Conservation (phyloP, 345 rosid genomes). For the Euphorbia tirucalli region DNA sequence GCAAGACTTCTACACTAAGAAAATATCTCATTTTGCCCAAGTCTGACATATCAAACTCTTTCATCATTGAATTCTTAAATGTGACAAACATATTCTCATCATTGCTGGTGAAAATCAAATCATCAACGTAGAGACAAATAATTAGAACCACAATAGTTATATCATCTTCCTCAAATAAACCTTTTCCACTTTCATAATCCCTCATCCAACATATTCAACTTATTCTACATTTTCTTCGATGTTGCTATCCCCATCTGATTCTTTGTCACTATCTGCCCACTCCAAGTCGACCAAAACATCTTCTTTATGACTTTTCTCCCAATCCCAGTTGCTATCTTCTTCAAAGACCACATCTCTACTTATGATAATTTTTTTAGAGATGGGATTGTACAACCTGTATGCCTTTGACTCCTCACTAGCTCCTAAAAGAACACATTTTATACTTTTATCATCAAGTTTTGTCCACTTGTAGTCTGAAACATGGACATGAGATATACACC, state of each 20-base stretch:
- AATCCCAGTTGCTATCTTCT: neutral
- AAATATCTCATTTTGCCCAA: no score
- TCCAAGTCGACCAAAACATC: neutral
- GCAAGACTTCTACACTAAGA: no score
- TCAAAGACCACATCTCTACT: conserved; percentile 10
- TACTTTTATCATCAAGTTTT: no score
- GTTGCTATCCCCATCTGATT: neutral
- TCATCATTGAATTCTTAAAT: no score
- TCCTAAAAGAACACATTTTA: no score
- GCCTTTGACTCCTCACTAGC: no score
- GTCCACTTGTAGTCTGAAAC: no score
- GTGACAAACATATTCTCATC: no score
- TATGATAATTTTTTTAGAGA: no score
- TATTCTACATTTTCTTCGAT: neutral
- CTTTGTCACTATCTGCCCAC: neutral
- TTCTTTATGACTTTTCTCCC: neutral
- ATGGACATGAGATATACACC: no score
- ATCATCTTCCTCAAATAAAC: conserved; percentile 6
- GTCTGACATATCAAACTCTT: no score
- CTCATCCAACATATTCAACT: neutral
- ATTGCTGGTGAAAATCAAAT: neutral
- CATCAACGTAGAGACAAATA: neutral
- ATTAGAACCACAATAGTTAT: neutral
- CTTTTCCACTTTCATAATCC: conserved; percentile 7
- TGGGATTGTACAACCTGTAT: no score